Percentiles rank a stretch among this genome's conserved stretches.
phyloP scores from a whole-genome alignment of 2,329 filamentous ascomycete genomes.

The Scedosporium boydii region DNA sequence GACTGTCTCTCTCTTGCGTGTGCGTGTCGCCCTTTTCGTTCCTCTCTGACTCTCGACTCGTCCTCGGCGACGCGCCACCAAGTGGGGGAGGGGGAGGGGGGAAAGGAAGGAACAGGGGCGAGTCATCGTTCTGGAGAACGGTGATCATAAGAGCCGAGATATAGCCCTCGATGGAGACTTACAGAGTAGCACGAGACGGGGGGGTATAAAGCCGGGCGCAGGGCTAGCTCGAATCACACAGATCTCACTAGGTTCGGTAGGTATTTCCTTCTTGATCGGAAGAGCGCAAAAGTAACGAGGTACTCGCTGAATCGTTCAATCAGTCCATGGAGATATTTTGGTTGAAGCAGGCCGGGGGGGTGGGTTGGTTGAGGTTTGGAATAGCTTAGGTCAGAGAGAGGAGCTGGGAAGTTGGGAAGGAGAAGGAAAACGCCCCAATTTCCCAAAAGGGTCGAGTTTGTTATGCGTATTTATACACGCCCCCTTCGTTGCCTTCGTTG shows the following conservation, averaged over 20 bases:
- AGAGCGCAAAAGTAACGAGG: not conserved
- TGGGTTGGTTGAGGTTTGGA: not conserved
- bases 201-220: not conserved
- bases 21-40: too few relatives aligned
- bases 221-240: not conserved
- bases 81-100: not conserved
- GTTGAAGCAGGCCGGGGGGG: not conserved
- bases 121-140: conserved; percentile 6
- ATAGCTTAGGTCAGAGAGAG: not conserved
- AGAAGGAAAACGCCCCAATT: conserved; percentile 29
- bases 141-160: conserved; percentile 27
- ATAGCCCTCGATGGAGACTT: conserved; percentile 18
- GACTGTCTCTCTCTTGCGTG: too few relatives aligned
- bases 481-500: not conserved
- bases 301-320: not conserved
- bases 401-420: conserved; percentile 15
- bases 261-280: not conserved
- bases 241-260: not conserved
- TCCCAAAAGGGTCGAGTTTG: conserved; percentile 31
- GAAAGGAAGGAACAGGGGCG: not conserved
- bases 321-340: not conserved
- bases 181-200: not conserved
- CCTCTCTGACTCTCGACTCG: too few relatives aligned
- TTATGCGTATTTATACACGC: conserved; percentile 25
- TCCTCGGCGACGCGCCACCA: too few relatives aligned